Base-by-base conservation (phyloP, 805 yeast species). In the Yarrowia sp. region DNA sequence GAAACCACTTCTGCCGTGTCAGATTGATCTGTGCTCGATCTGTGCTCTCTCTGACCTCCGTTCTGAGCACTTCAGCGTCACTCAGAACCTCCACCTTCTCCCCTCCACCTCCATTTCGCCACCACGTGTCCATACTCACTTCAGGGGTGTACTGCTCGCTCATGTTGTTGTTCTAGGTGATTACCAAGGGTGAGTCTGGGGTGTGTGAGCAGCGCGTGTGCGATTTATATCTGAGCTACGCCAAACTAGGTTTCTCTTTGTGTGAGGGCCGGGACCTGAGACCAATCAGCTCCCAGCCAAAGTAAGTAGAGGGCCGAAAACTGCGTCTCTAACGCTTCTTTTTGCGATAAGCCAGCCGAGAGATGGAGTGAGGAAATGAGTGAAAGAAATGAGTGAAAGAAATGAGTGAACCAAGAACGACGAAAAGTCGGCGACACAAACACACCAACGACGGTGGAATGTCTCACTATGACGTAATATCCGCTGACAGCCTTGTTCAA, bases 71-170 rank as follows among this genome's bases (percentile, higher is more conserved):
- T n/a, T n/a, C n/a, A n/a, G n/a, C n/a, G n/a, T n/a, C n/a, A n/a
- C n/a, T n/a, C n/a, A n/a, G n/a, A n/a, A n/a, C n/a, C n/a, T n/a
- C 30, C 30, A 5, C 30, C 30, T 2, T 24, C 30, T 24, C 0
- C 30, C 30, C 30, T 24, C 30, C 49, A 3, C 33, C 49, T 12
- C 49, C 6, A 5, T 14, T 14, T 13, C 24, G 17, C 50, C 49
- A 24, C 30, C 30, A 24, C 30, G n/a, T 2, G 30, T 24, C 6
- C 6, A 43, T 58, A 58, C 64, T 58, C 64, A 58, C 64, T 42
- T 58, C 64, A 33, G 17, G 33, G 50, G 64, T 58, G 64, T 58
- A 58, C 40, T 58, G 64, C 44, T 58, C 64, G 64, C 64, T 58
- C 64, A 58, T 58, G 39, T 42, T 43, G 64, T 42, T 9, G n/a